These are phyloP conservation scores for Xylaria flabelliformis DNA, from an alignment of 495 filamentous ascomycete species.

Conservation along the genomic window DNA sequence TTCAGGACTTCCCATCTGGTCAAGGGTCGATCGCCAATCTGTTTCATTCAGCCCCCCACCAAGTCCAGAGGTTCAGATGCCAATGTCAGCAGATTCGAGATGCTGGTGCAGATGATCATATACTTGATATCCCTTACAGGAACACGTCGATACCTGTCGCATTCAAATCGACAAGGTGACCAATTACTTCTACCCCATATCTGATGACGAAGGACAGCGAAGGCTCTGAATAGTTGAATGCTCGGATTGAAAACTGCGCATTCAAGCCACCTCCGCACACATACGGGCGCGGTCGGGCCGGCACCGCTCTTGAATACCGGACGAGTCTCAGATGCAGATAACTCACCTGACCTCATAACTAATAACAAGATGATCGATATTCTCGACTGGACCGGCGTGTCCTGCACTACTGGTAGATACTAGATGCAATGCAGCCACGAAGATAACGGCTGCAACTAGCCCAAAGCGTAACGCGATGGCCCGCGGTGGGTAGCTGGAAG, in stretches of 20 bases:
- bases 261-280: conserved; percentile 5
- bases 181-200: conserved; percentile 9
- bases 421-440: conserved; percentile 19
- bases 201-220: background rate
- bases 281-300: background rate
- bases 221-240: background rate
- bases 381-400: background rate
- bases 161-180: background rate
- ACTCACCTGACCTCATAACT: background rate
- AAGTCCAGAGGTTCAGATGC: background rate
- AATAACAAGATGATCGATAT: background rate
- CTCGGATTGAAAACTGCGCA: background rate
- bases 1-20: background rate
- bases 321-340: background rate
- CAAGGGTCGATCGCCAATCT: conserved; percentile 8
- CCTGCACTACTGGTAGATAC: background rate
- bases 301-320: background rate
- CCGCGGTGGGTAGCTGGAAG: conserved; percentile 4
- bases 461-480: background rate
- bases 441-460: conserved; percentile 23
- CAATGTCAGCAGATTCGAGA: conserved; percentile 11
- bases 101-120: background rate
- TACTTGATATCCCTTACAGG: background rate
- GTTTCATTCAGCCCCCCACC: conserved; percentile 14
- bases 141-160: background rate